Evolutionary conservation across 495 filamentous ascomycete species (phyloP).

Genomic region (Cercophora scortea): DNA sequence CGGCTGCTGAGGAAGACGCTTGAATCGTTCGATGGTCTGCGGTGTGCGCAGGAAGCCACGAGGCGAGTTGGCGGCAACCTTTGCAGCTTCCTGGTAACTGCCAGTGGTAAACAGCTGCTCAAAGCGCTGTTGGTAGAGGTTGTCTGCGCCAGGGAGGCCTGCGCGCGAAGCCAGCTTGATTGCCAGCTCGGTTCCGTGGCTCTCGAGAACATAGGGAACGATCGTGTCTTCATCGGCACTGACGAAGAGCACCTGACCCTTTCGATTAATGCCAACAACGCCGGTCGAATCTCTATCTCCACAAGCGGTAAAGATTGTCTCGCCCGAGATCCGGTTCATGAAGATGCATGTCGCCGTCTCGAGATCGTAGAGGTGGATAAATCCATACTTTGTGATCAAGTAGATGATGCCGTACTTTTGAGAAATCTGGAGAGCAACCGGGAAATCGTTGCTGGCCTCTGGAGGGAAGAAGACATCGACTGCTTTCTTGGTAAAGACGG

Average conservation of each 20-base stretch:
- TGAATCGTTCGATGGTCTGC: slow-evolving; percentile 91
- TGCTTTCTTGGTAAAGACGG: slow-evolving; percentile 83
- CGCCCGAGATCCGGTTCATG: slow-evolving; percentile 99
- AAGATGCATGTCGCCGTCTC: slow-evolving; percentile 97
- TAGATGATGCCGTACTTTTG: slow-evolving; percentile 93
- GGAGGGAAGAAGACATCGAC: slow-evolving; percentile 97
- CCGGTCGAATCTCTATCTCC: slow-evolving; percentile 76
- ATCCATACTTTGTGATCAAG: slow-evolving; percentile 97
- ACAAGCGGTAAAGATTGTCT: slow-evolving; percentile 95
- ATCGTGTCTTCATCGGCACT: slow-evolving; percentile 85
- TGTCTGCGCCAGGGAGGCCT: slow-evolving; percentile 88
- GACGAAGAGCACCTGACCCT: slow-evolving; percentile 91
- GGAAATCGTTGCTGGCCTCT: slow-evolving; percentile 93
- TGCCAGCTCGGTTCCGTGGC: slow-evolving; percentile 82
- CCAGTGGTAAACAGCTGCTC: slow-evolving; percentile 69
- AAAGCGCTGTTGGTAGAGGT: slow-evolving; percentile 89
- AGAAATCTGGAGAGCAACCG: slow-evolving; percentile 96
- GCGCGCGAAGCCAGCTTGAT: slow-evolving; percentile 93
- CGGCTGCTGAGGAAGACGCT: slow-evolving; percentile 65
- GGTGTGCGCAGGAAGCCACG: slow-evolving; percentile 89
- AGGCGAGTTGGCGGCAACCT: slow-evolving; percentile 92
- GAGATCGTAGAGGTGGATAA: slow-evolving; percentile 97
- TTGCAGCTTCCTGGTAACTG: slow-evolving; percentile 81
- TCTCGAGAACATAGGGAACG: slow-evolving; percentile 89
- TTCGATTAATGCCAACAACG: slow-evolving; percentile 91